Percentiles rank a stretch among this genome's conserved stretches.
phyloP scores from a whole-genome alignment of 129 eudicot genomes.

The Lactuca saligna region DNA sequence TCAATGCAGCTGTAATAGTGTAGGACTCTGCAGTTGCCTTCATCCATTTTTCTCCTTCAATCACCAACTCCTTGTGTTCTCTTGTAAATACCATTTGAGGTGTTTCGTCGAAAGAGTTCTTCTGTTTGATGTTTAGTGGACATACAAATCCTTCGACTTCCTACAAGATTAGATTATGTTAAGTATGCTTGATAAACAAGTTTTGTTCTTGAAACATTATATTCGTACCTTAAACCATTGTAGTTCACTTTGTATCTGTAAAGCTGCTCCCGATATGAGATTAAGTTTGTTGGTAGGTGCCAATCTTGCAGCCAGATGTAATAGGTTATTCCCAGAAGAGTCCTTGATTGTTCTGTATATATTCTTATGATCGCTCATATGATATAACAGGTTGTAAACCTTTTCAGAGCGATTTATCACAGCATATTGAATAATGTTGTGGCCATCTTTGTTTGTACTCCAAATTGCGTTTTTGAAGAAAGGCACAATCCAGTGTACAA shows the following conservation, averaged over 20 bases:
- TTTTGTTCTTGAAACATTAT: background rate
- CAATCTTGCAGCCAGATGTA: conserved; percentile 13
- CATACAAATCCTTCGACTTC: background rate
- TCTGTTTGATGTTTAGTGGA: too few species aligned
- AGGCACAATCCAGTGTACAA: background rate
- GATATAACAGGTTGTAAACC: background rate
- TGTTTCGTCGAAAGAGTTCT: too few species aligned
- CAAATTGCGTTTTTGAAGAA: background rate
- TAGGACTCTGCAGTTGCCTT: conserved; percentile 15
- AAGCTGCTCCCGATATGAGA: background rate
- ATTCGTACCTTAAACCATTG: background rate
- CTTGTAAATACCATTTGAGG: background rate
- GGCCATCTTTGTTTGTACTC: background rate
- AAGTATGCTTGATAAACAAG: background rate
- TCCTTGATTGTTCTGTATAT: background rate
- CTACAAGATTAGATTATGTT: background rate
- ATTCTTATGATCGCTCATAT: background rate
- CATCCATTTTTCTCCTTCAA: conserved; percentile 14
- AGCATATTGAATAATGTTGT: conserved; percentile 7
- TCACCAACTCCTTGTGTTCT: background rate
- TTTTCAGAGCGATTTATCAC: background rate
- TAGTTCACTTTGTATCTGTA: background rate
- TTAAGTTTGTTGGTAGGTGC: background rate
- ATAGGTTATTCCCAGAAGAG: background rate
- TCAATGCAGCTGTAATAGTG: conserved; percentile 14